Evolutionary conservation across 805 yeast genomes (phyloP), one percentile per base, ranked within the genome.

Genomic region (Candida qinlingensis): DNA sequence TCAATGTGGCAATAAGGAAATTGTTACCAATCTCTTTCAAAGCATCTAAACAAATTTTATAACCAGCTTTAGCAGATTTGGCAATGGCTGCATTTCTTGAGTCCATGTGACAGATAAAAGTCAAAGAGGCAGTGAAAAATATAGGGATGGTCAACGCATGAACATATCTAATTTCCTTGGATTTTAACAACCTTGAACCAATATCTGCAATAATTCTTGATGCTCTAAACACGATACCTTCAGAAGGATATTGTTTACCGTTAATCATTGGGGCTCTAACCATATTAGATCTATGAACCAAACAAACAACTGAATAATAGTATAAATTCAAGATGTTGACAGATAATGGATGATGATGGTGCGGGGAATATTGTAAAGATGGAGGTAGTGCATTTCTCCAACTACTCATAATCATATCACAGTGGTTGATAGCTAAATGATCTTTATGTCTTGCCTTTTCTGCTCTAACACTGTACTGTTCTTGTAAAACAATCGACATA

Each of bases 151-250:
- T 74, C 63, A 76, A 70, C n/a, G 82, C 79, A 10, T 87, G 84
- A 50, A 79, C 74, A 54, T 71, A 73, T 46, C 65, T 67, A 46
- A 82, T 61, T 54, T 78, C 78, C 46, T 73, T 72, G 39, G 74
- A 71, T 40, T 74, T 76, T 37, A 73, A 56, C 49, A 86, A 55
- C 49, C 77, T 80, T 43, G 81, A 80, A 30, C 80, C 73, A 47
- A 87, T 81, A 39, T 77, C 71, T 5, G 86, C 76, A 53, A 86
- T 80, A 80, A 84, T 81, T 57, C 87, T 79, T 1, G 94, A 89
- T 1, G 91, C 87, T 63, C 84, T 88, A 71, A 85, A 85, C 3
- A 89, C 85, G 49, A 85, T 83, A 8, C 90, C 87, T 39, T 60
- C 66, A 9, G 64, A 54, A n/a, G 65, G 60, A 43, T 62, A 61